Base-by-base conservation (phyloP, 176 grass and related monocot species). In the Oryza longistaminata region DNA sequence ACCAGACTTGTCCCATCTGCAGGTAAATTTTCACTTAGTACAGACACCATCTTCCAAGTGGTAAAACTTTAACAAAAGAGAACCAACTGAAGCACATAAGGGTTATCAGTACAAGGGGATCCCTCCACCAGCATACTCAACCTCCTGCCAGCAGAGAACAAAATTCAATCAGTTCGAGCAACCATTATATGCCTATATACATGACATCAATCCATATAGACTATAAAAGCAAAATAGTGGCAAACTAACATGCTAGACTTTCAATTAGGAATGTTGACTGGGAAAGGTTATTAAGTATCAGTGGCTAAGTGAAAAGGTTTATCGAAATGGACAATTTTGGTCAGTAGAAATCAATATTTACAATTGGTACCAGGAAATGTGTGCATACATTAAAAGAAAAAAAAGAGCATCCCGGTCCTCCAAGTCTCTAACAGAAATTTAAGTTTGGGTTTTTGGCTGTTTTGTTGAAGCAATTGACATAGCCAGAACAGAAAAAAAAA, bases 101-200 rank as follows among this genome's bases (percentile, higher is more conserved):
- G 46, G 45, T 40, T 46, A n/a, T 90, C 71, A 92, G 37, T 40
- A 71, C 35, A 95, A 82, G 22, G 71, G 82, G 79, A 92, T 35
- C 16, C 93, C 89, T 66, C 96, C 96, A 33, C 96, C 89, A 67
- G 96, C 75, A 86, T 92, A 98, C 76, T 98, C 96, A 78, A 98
- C 96, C 82, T 98, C 96, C 96, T 98, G 91, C 40, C 89, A 64
- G 40, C 43, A 61, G 29, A n/a, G 39, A 64, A 65, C 64, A 8
- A 22, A 35, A 75, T 42, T 40, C 33, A 49, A 69, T 88, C 19
- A 49, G 39, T 65, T 79, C 46, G 44, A 44, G 58, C 46, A 83
- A 81, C 60, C 33, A 17, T 2, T 31, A 45, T 80, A 77, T n/a
- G n/a, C n/a, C n/a, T 70, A 48, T 16, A 68, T 19, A 55, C 66